Evolutionary conservation across 108 stramenopile species (phyloP), one percentile per base, ranked within the genome.

Genomic region (Seminavis robusta): DNA sequence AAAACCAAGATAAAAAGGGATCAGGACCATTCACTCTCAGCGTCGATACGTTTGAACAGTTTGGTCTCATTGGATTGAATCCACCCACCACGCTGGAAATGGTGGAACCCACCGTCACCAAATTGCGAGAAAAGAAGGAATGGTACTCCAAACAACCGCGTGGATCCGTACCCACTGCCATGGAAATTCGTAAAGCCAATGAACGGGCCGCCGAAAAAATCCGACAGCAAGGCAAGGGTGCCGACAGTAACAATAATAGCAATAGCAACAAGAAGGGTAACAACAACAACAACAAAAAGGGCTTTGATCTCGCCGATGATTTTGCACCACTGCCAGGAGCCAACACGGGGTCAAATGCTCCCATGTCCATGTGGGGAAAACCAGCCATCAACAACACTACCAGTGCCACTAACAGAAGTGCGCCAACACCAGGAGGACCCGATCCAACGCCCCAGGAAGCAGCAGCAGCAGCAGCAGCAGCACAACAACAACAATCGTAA

Each of bases 71-170:
- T 30, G 69, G 68, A 33, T 63, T 94, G 50, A 69, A 49, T 48
- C 92, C 88, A 36, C 88, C 92, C n/a, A 90, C 84, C 29, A 83
- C 63, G 31, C 38, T 88, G 26, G 88, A 85, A 29, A 60, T 67
- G 30, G 96, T 97, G 13, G 68, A 77, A 43, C 55, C 51, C 7
- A 79, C 90, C 1, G 89, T 95, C 55, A 86, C 94, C 45, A 94
- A 85, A 29, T 71, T 97, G 21, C 78, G 83, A 43, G 88, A 76
- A 7, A 94, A 86, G 82, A 97, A 97, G 64, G 66, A 75, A 58
- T 97, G 95, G 94, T 97, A 81, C 79, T 73, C 78, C 44, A 45
- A 94, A 52, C 94, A 95, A 73, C 94, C 92, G 26, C 84, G 96
- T 42, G 93, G 90, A 54, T 68, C 84, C 31, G 91, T 95, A 30